phyloP scores from a whole-genome alignment of 2,329 filamentous ascomycete genomes.

The Aspergillus caelatus region DNA sequence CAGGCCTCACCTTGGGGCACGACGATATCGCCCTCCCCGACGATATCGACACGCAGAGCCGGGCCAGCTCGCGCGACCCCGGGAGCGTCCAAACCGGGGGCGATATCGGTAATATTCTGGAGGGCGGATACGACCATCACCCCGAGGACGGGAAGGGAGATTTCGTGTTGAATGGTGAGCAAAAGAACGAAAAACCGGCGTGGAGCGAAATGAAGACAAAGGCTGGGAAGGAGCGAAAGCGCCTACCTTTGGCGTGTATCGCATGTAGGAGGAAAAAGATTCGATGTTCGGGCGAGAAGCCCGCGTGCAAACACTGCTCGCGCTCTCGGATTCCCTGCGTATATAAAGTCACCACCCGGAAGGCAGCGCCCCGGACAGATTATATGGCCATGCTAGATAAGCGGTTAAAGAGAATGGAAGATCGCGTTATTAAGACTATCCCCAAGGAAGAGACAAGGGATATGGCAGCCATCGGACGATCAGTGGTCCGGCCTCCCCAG shows the following conservation, averaged over 20 bases:
- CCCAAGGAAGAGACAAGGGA: conserved; percentile 80
- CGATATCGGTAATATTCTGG: conserved; percentile 18
- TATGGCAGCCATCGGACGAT: conserved; percentile 70
- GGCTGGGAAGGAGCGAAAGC: conserved; percentile 93
- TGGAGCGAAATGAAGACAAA: conserved; percentile 88
- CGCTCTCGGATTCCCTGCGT: conserved; percentile 92
- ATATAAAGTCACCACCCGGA: conserved; percentile 94
- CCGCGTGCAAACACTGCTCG: conserved; percentile 93
- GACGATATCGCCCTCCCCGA: conserved; percentile 32
- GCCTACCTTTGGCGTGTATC: conserved; percentile 90
- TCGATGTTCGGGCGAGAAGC: conserved; percentile 94
- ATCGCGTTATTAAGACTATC: conserved; percentile 92
- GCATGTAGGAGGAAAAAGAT: conserved; percentile 97
- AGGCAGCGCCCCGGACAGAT: conserved; percentile 90
- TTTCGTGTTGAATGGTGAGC: conserved; percentile 31
- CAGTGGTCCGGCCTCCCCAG: conserved; percentile 79
- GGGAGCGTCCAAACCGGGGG: conserved; percentile 29
- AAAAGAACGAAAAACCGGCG: conserved; percentile 61
- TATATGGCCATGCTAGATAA: conserved; percentile 99
- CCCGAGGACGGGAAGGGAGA: conserved; percentile 21
- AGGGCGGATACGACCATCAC: conserved; percentile 9
- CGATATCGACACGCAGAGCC: conserved; percentile 39
- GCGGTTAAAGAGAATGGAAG: conserved; percentile 93
- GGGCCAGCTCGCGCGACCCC: conserved; percentile 39
- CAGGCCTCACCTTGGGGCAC: conserved; percentile 26